Evolutionary conservation across 305 asterid genomes (phyloP).

Genomic region (Solanum hybrid): DNA sequence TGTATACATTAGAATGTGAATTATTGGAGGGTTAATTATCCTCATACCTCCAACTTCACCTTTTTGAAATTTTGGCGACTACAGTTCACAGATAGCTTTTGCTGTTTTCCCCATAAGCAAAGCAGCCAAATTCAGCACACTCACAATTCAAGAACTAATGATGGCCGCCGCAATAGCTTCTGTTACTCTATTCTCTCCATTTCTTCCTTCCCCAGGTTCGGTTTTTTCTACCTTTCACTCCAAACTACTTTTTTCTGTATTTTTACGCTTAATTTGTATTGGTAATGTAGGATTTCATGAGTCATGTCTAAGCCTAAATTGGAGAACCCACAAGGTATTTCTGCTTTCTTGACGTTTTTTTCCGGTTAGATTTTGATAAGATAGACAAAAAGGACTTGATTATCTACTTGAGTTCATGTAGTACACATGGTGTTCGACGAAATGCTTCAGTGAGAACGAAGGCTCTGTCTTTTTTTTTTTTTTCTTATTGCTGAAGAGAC

Average conservation of each 20-base stretch:
- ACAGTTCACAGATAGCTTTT: not conserved
- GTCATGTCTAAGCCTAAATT: conserved; percentile 29
- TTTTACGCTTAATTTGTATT: not conserved
- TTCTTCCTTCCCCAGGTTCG: conserved; percentile 32
- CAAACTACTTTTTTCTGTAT: not conserved
- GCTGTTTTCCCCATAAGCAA: not conserved
- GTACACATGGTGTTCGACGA: not conserved
- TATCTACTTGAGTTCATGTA: not conserved
- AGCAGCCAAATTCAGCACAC: not conserved
- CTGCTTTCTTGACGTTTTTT: not conserved
- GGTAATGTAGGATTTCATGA: conserved; percentile 35
- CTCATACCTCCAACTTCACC: not conserved
- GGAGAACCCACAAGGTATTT: conserved; percentile 44
- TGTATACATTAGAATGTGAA: not conserved
- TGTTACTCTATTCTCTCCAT: conserved; percentile 26
- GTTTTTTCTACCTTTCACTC: not conserved
- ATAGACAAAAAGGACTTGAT: not conserved
- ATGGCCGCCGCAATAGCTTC: conserved; percentile 46
- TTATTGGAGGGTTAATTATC: not conserved
- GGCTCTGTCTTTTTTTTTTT: not conserved
- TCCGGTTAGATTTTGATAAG: not conserved
- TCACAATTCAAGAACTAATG: not conserved
- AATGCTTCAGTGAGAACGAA: not conserved
- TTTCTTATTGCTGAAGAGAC: not conserved
- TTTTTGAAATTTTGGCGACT: not conserved